A percentile compares a stretch with the other conserved stretches of the same genome.
These are phyloP conservation scores for Blastosporella zonata DNA, from an alignment of 1,284 basidiomycete genomes.

Conservation along the genomic window DNA sequence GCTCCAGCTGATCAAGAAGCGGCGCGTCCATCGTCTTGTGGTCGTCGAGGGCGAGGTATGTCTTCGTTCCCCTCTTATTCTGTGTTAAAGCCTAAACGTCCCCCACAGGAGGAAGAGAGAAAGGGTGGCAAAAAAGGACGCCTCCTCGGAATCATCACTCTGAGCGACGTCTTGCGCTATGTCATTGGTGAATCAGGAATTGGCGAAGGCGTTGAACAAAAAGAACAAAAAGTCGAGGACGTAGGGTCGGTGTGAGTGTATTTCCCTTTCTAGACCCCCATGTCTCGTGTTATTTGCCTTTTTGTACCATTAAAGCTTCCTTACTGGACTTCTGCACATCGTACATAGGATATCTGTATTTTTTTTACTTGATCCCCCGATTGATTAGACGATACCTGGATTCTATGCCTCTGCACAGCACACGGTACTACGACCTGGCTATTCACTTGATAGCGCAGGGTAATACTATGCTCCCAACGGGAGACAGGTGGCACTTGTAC, in stretches of 20 bases:
- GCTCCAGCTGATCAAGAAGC: slow-evolving; percentile 89
- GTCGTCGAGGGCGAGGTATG: slow-evolving; percentile 85
- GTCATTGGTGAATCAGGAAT: slow-evolving; percentile 68
- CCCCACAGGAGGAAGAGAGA: slow-evolving; percentile 68
- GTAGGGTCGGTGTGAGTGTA: slow-evolving; percentile 5
- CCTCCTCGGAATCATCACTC: slow-evolving; percentile 84
- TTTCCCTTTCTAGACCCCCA: slow-evolving; percentile 10
- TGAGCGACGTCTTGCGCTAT: slow-evolving; percentile 89
- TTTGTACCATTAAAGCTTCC: slow-evolving; percentile 9
- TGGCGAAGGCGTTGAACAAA: slow-evolving; percentile 38
- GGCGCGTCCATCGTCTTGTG: slow-evolving; percentile 90
- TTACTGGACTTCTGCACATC: background rate
- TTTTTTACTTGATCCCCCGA: background rate
- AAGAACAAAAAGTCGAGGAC: slow-evolving; percentile 23
- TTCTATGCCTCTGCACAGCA: background rate
- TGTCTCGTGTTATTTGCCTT: slow-evolving; percentile 12
- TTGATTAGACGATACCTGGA: background rate
- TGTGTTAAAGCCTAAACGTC: slow-evolving; percentile 14
- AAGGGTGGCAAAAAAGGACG: slow-evolving; percentile 79
- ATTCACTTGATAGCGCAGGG: too few species aligned
- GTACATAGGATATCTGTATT: slow-evolving; percentile 7
- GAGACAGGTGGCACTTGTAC: too few species aligned
- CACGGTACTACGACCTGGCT: too few species aligned
- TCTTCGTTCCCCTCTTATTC: slow-evolving; percentile 3
- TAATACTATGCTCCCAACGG: too few species aligned